A percentile compares a stretch with the other conserved stretches of the same genome.
These are phyloP conservation scores for Capronia epimyces DNA, from an alignment of 2,329 filamentous ascomycete genomes.

Conservation along the genomic window DNA sequence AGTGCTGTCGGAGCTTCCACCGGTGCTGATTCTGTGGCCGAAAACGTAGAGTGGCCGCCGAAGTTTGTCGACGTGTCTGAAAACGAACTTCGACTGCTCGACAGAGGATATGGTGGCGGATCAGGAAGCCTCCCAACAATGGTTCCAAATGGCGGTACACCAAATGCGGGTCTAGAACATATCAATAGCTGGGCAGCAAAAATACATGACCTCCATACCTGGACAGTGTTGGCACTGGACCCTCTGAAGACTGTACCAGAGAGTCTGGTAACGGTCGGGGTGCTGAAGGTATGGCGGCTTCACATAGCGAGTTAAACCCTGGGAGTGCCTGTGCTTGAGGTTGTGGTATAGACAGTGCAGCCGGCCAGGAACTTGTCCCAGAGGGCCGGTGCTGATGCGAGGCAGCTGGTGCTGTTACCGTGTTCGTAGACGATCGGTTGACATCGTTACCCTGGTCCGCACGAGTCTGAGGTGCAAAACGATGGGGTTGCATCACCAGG, in stretches of 20 bases:
- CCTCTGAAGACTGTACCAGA: background rate
- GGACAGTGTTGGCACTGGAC: background rate
- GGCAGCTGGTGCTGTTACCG: background rate
- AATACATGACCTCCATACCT: constrained; percentile 3
- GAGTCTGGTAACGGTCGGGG: background rate
- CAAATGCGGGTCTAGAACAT: background rate
- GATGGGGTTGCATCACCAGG: constrained; percentile 11
- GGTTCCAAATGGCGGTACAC: background rate
- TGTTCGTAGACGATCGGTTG: background rate
- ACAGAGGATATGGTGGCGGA: constrained; percentile 17
- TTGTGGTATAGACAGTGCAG: background rate
- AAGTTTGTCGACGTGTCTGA: background rate
- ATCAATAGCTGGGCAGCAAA: constrained; percentile 1
- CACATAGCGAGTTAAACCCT: background rate
- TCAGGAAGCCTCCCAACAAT: background rate
- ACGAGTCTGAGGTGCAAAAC: background rate
- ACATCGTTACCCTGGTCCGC: background rate
- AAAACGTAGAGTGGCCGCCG: background rate
- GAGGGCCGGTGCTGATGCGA: background rate
- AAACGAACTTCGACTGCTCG: background rate
- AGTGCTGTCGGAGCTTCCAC: background rate
- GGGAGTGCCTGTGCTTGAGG: background rate
- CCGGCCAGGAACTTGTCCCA: background rate
- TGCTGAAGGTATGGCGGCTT: background rate
- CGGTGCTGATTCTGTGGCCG: background rate